These are phyloP conservation scores for Peniophora sp. DNA, from an alignment of 1,284 basidiomycete species.

Conservation along the genomic window DNA sequence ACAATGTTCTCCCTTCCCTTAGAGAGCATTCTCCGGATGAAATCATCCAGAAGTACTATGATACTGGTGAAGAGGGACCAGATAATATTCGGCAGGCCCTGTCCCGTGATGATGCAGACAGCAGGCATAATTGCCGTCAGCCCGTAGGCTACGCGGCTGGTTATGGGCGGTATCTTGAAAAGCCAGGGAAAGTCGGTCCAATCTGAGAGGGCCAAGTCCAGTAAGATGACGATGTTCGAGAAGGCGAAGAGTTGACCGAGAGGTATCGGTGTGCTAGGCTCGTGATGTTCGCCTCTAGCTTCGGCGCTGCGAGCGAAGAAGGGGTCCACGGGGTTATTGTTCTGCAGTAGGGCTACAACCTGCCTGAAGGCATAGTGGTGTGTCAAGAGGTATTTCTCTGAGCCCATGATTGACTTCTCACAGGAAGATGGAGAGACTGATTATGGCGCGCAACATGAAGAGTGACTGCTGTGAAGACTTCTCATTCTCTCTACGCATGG, in stretches of 20 bases:
- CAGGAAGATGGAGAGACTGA: constrained; percentile 40
- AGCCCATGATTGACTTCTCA: neutral
- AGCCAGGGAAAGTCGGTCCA: neutral
- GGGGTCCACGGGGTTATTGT: constrained; percentile 30
- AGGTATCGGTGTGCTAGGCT: constrained; percentile 7
- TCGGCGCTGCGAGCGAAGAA: constrained; percentile 3
- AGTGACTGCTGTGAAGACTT: neutral
- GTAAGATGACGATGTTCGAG: constrained; percentile 29
- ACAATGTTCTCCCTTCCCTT: constrained; percentile 37
- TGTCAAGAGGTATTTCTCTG: neutral
- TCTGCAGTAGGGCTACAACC: constrained; percentile 26
- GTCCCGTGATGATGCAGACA: constrained; percentile 34
- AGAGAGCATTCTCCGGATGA: constrained; percentile 32
- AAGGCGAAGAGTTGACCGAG: constrained; percentile 6
- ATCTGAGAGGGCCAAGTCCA: constrained; percentile 21
- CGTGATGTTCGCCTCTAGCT: neutral
- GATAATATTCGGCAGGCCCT: constrained; percentile 37
- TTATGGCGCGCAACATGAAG: constrained; percentile 24
- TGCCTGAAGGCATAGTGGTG: constrained; percentile 25
- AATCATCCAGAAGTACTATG: constrained; percentile 32
- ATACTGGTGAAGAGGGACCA: constrained; percentile 45
- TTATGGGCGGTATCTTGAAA: constrained; percentile 21
- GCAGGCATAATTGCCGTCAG: constrained; percentile 39
- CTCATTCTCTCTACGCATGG: neutral
- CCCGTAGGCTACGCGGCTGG: constrained; percentile 33